Evolutionary conservation across 1,284 basidiomycete species (phyloP).

Genomic region (Polyporus tsugae): DNA sequence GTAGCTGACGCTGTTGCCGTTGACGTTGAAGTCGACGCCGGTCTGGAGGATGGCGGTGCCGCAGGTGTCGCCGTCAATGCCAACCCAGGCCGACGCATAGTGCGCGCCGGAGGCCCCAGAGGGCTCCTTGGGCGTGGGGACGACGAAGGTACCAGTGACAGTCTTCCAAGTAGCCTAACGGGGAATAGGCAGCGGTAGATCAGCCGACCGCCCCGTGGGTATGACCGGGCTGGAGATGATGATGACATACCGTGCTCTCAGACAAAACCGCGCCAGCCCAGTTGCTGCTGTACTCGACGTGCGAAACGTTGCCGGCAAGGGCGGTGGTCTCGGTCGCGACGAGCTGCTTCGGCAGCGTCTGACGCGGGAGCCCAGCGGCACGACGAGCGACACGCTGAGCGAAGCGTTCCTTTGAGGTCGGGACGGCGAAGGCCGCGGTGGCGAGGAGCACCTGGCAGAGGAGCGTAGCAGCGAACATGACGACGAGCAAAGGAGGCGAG

Average conservation of each 20-base stretch:
- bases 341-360: slow-evolving; percentile 28
- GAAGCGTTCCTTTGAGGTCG: slow-evolving; percentile 30
- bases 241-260: slow-evolving; percentile 28
- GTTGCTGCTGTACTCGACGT: slow-evolving; percentile 38
- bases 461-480: slow-evolving; percentile 31
- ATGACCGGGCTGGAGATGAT: background rate
- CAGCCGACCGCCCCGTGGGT: background rate
- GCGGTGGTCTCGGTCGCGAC: slow-evolving; percentile 6
- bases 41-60: slow-evolving; percentile 34
- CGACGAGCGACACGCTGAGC: slow-evolving; percentile 31
- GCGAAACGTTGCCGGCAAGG: slow-evolving; percentile 26
- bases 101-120: slow-evolving; percentile 36
- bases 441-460: slow-evolving; percentile 34
- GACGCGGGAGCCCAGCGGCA: slow-evolving; percentile 23
- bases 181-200: background rate
- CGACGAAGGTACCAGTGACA: slow-evolving; percentile 44
- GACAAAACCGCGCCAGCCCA: slow-evolving; percentile 40
- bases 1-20: slow-evolving; percentile 34
- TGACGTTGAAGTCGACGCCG: slow-evolving; percentile 43
- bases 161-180: slow-evolving; percentile 38
- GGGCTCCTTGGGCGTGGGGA: slow-evolving; percentile 38
- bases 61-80: slow-evolving; percentile 33
- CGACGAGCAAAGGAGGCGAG: slow-evolving; percentile 19
- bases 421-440: slow-evolving; percentile 32
- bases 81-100: slow-evolving; percentile 39